Base-by-base conservation (phyloP, 2,329 filamentous ascomycete genomes). In the Ascochyta viciae-villosae region DNA sequence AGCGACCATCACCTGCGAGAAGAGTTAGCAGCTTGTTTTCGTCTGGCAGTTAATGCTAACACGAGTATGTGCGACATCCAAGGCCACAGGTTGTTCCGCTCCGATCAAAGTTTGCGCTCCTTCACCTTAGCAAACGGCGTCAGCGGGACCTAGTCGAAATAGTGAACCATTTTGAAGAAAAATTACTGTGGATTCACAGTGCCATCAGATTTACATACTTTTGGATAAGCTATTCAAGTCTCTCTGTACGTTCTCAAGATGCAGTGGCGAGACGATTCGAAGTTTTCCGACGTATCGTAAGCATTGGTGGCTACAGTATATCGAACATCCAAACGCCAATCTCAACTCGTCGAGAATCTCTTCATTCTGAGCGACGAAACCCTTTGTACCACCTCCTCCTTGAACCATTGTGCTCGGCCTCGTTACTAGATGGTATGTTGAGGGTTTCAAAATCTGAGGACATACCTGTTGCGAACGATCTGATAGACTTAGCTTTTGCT, bases 301-400 rank as follows among this genome's bases (percentile, higher is more conserved):
- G 33, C 33, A 35, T 16, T 6, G 6, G 7, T 35, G n/a, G 2
- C 37, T 24, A 23, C 12, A 39, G 3, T 39, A 13, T 39, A 2
- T 12, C 5, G 12, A 6, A n/a, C n/a, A 24, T 10, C 12, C 9
- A 23, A 9, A 13, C 1, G 4, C 7, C 35, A 9, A 10, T 10
- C 24, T 27, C 12, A 29, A 19, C 16, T 10, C 7, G 13, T 42
- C 12, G 7, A n/a, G 1, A 3, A 8, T 7, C 12, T 31, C 37
- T n/a, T 26, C 23, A 50, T 15, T 23, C 31, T 1, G 19, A 57
- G 3, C 53, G 39, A 42, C 54, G 51, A 34, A 62, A 58, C 6
- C 46, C 52, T 33, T 49, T 58, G n/a, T 60, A 63, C 61, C 61
- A 59, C 48, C 53, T 60, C 35, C 48, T 56, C 19, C 24, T 49